A percentile compares a stretch with the other conserved stretches of the same genome.
Evolutionary conservation across 106 monocot species (phyloP).

Genomic region (Amphibolis antarctica): DNA sequence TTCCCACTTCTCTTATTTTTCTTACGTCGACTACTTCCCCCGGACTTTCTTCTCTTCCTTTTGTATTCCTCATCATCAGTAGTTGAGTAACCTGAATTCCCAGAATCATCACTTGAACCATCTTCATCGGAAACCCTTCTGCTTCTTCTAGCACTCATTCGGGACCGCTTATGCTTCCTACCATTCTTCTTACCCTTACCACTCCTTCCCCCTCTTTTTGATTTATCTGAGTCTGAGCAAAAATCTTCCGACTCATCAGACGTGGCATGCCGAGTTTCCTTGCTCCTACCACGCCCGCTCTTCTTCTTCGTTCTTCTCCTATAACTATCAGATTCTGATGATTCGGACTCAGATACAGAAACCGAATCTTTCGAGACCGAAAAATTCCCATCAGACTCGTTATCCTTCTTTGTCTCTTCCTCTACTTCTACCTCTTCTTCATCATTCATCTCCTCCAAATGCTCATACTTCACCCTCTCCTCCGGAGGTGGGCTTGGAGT

Average conservation of each 20-base stretch:
- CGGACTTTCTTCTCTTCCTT: neutral
- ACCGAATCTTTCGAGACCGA: neutral
- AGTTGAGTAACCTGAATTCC: constrained; percentile 21
- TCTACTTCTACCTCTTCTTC: constrained; percentile 10
- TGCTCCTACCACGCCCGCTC: neutral
- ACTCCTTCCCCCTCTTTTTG: constrained; percentile 7
- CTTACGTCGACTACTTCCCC: neutral
- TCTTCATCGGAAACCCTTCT: constrained; percentile 16
- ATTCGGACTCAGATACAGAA: neutral
- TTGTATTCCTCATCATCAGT: constrained; percentile 9
- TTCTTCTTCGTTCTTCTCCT: constrained; percentile 14
- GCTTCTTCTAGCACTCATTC: constrained; percentile 9
- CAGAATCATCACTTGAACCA: constrained; percentile 20
- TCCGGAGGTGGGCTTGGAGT: constrained; percentile 71
- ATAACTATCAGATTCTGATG: neutral
- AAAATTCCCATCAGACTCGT: neutral
- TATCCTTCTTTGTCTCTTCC: constrained; percentile 10
- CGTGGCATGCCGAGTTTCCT: neutral
- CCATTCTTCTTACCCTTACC: constrained; percentile 18
- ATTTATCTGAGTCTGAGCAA: constrained; percentile 8
- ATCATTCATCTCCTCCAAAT: constrained; percentile 11
- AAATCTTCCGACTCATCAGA: constrained; percentile 3
- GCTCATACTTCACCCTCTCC: constrained; percentile 10
- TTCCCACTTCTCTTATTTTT: constrained; percentile 1
- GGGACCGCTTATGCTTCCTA: constrained; percentile 1